Evolutionary conservation across 169 alveolate species (phyloP).

Genomic region (Plasmodium malariae): DNA sequence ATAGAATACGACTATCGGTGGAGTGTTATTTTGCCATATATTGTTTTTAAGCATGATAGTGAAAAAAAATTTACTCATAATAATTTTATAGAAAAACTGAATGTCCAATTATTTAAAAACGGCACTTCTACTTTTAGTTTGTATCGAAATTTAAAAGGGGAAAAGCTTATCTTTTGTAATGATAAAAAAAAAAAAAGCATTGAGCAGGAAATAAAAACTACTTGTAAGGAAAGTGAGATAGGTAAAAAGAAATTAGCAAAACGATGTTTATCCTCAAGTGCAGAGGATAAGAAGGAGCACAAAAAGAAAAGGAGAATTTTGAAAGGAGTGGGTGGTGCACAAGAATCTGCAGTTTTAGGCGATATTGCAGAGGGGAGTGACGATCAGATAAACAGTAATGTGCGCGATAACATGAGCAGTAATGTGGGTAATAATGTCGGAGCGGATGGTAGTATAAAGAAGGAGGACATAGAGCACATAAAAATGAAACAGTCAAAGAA

Average conservation of each 20-base stretch:
- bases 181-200: not conserved
- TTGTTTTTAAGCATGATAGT: slow-evolving; percentile 59
- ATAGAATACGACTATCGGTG: slow-evolving; percentile 79
- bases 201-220: not conserved
- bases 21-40: slow-evolving; percentile 79
- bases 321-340: not conserved
- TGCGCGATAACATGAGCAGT: too few relatives aligned
- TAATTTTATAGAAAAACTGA: slow-evolving; percentile 41
- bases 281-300: not conserved
- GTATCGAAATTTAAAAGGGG: not conserved
- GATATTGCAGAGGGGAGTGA: too few relatives aligned
- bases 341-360: too few relatives aligned
- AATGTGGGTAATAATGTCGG: too few relatives aligned
- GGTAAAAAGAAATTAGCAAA: not conserved
- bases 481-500: not conserved
- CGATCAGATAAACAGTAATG: too few relatives aligned
- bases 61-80: slow-evolving; percentile 14
- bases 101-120: not conserved
- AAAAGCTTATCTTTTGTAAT: slow-evolving; percentile 15
- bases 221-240: not conserved
- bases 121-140: slow-evolving; percentile 1
- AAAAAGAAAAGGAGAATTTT: slow-evolving; percentile 3
- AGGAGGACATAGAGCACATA: too few relatives aligned
- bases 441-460: too few relatives aligned
- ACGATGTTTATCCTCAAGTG: not conserved